A percentile compares a stretch with the other conserved stretches of the same genome.
Conservation (phyloP, 495 filamentous ascomycete genomes). For the Penicillium nucicola region DNA sequence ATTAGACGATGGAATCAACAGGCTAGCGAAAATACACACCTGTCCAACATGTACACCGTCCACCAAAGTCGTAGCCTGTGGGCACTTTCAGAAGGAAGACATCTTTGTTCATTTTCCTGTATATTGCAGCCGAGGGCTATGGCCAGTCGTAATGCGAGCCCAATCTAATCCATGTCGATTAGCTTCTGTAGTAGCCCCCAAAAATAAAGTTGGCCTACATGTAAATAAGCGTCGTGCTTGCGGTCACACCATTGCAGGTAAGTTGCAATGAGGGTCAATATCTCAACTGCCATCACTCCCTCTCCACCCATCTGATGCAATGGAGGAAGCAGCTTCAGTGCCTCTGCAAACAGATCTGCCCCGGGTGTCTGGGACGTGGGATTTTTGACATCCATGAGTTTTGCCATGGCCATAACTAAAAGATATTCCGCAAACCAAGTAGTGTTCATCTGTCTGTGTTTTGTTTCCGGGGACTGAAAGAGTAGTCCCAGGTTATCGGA, state of each 20-base stretch:
- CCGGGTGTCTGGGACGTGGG: conserved; percentile 18
- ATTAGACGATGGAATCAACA: background rate
- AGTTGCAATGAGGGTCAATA: conserved; percentile 18
- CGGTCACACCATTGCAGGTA: conserved; percentile 26
- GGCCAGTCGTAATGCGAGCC: conserved; percentile 18
- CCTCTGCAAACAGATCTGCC: conserved; percentile 18
- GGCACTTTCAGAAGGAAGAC: conserved; percentile 17
- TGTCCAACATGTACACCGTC: conserved; percentile 25
- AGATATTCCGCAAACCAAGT: conserved; percentile 24
- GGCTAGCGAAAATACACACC: conserved; percentile 1
- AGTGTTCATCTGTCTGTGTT: conserved; percentile 7
- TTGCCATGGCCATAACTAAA: conserved; percentile 26
- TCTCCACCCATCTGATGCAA: conserved; percentile 18
- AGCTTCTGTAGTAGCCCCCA: background rate
- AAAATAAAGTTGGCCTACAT: conserved; percentile 3
- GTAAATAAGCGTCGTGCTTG: conserved; percentile 23
- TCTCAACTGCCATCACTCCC: conserved; percentile 17
- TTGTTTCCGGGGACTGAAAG: conserved; percentile 9
- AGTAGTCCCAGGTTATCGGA: conserved; percentile 18
- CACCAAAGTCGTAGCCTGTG: conserved; percentile 21
- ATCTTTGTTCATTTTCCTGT: conserved; percentile 12
- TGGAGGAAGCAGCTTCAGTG: conserved; percentile 15
- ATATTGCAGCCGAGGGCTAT: conserved; percentile 21
- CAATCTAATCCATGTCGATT: conserved; percentile 11
- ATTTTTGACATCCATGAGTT: conserved; percentile 19